Evolutionary conservation across 768 basidiomycete species (phyloP).

Genomic region (Mycena capillaripes): DNA sequence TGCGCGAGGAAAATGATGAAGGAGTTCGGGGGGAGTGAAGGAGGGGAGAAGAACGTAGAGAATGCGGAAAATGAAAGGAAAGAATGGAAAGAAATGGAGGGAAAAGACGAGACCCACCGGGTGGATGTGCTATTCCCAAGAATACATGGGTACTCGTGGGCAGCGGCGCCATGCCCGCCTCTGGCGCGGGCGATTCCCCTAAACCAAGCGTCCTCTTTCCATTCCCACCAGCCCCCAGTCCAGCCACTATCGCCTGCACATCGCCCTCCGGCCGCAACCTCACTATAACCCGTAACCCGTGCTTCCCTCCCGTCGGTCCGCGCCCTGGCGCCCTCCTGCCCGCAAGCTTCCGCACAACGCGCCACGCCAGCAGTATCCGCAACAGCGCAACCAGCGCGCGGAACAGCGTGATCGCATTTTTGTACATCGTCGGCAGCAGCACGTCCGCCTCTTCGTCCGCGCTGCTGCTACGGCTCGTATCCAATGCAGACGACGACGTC

Average conservation of each 20-base stretch:
- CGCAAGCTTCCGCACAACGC: too few relatives aligned
- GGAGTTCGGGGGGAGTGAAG: neutral
- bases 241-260: too few relatives aligned
- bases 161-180: constrained; percentile 53
- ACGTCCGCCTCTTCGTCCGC: neutral
- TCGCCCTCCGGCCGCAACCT: constrained; percentile 29
- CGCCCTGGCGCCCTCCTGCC: constrained; percentile 57
- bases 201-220: constrained; percentile 51
- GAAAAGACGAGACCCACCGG: constrained; percentile 36
- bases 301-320: neutral
- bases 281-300: constrained; percentile 42
- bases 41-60: too few relatives aligned
- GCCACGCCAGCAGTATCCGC: too few relatives aligned
- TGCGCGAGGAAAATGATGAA: neutral
- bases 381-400: constrained; percentile 78
- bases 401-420: constrained; percentile 65
- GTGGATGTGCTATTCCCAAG: constrained; percentile 77
- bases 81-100: neutral
- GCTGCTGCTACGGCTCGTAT: neutral
- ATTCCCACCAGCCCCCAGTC: neutral
- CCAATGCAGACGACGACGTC: constrained; percentile 25
- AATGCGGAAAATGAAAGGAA: neutral
- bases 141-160: constrained; percentile 71
- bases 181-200: constrained; percentile 56
- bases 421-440: too few relatives aligned